phyloP scores from a whole-genome alignment of 345 rosid species.

The Lumnitzera littorea region DNA sequence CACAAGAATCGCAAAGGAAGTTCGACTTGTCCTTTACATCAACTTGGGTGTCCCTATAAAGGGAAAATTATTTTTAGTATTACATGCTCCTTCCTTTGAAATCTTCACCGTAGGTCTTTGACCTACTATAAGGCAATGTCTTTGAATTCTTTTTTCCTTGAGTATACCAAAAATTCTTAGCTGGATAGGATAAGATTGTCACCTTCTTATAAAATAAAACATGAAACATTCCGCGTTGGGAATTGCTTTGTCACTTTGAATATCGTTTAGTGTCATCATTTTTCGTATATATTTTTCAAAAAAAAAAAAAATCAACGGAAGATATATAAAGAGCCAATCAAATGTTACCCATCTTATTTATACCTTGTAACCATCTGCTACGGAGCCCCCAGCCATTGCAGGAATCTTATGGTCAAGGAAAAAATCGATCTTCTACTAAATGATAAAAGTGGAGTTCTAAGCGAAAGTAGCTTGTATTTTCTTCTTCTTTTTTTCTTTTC shows the following conservation, averaged over 20 bases:
- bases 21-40: constrained; percentile 14
- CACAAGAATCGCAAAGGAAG: constrained; percentile 2
- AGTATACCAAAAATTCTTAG: constrained; percentile 3
- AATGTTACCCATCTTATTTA: no score
- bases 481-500: no score
- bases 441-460: no score
- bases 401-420: no score
- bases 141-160: neutral
- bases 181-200: neutral
- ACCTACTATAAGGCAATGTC: constrained; percentile 7
- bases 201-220: neutral
- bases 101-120: constrained; percentile 14
- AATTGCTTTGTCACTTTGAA: constrained; percentile 8
- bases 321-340: no score
- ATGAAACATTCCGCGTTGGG: constrained; percentile 9
- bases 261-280: constrained; percentile 1
- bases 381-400: no score
- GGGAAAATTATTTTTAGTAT: neutral
- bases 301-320: no score
- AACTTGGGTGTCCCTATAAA: constrained; percentile 7
- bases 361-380: no score
- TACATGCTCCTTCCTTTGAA: neutral
- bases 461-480: no score
- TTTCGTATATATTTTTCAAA: neutral
- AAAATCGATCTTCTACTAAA: no score